Percentiles rank a stretch among this genome's conserved stretches.
phyloP scores from a whole-genome alignment of 139 green algal species.

The Picochlorum sp. region DNA sequence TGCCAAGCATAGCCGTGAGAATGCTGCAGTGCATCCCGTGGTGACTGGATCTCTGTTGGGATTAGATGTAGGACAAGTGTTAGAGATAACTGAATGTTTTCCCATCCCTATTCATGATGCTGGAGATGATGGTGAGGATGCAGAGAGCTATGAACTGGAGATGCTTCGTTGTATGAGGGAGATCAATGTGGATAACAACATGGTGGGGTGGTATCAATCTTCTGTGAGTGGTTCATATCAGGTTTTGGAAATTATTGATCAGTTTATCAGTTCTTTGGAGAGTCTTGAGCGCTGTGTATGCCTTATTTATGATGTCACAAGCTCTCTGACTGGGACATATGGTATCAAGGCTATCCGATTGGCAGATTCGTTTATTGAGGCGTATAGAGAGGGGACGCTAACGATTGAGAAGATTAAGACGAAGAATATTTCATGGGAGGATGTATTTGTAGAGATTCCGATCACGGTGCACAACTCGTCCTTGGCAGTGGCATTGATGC shows the following conservation, averaged over 20 bases:
- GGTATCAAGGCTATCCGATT: constrained; percentile 79
- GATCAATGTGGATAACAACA: constrained; percentile 99
- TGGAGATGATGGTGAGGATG: constrained; percentile 60
- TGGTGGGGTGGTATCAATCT: constrained; percentile 82
- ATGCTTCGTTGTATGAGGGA: constrained; percentile 98
- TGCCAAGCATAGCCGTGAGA: constrained; percentile 86
- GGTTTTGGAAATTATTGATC: constrained; percentile 94
- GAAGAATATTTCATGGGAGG: constrained; percentile 61
- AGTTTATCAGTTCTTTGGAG: constrained; percentile 96
- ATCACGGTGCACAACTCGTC: constrained; percentile 77
- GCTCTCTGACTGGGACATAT: constrained; percentile 16
- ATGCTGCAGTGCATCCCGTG: constrained; percentile 44
- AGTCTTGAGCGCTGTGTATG: constrained; percentile 92
- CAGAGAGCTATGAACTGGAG: constrained; percentile 91
- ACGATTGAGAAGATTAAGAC: constrained; percentile 53
- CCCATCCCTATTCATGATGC: constrained; percentile 80
- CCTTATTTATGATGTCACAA: constrained; percentile 87
- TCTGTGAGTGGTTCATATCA: constrained; percentile 70
- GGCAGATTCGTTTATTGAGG: constrained; percentile 81
- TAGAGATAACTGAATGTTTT: constrained; percentile 98
- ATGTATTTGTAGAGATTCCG: constrained; percentile 94
- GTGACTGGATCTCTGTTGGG: constrained; percentile 95
- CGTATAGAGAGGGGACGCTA: constrained; percentile 48
- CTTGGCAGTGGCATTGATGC: constrained; percentile 70
- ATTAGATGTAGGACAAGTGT: constrained; percentile 85